Evolutionary conservation across 306 rosid species (phyloP).

Genomic region (Sicyos edulis): DNA sequence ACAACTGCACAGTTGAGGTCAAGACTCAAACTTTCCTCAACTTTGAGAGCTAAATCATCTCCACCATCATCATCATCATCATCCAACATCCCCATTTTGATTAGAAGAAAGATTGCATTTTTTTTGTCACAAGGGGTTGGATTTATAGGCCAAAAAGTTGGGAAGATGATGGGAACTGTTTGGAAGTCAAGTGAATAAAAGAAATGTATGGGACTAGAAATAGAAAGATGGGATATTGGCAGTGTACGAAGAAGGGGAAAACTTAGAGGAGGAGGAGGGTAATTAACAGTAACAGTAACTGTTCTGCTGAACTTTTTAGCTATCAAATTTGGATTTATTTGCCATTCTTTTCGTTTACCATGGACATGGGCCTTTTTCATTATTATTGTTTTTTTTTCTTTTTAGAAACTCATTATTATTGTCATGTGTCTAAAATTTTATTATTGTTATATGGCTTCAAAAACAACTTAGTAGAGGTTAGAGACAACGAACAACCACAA

Average conservation of each 20-base stretch:
- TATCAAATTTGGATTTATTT: slow-evolving; percentile 19
- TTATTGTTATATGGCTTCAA: too few relatives aligned
- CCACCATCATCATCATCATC: not conserved
- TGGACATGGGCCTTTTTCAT: not conserved
- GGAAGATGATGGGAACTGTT: not conserved
- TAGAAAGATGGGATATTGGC: not conserved
- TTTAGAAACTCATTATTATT: too few relatives aligned
- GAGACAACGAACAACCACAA: too few relatives aligned
- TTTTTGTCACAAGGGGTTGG: slow-evolving; percentile 5
- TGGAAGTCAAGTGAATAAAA: not conserved
- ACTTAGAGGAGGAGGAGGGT: slow-evolving; percentile 4
- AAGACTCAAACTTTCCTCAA: slow-evolving; percentile 47
- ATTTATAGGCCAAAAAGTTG: slow-evolving; percentile 15
- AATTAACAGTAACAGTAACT: slow-evolving; percentile 14
- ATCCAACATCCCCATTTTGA: slow-evolving; percentile 26
- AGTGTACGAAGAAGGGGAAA: slow-evolving; percentile 19
- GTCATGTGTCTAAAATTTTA: too few relatives aligned
- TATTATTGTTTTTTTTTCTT: not conserved
- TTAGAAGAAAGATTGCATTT: too few relatives aligned
- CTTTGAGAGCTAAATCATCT: slow-evolving; percentile 48
- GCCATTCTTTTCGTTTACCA: not conserved
- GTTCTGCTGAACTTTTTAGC: slow-evolving; percentile 15
- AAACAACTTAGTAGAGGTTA: too few relatives aligned
- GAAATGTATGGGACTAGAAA: not conserved
- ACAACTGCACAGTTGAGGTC: slow-evolving; percentile 38